Evolutionary conservation across 352 stramenopile species (phyloP), one percentile per base, ranked within the genome.

Genomic region (Phytophthora pini): DNA sequence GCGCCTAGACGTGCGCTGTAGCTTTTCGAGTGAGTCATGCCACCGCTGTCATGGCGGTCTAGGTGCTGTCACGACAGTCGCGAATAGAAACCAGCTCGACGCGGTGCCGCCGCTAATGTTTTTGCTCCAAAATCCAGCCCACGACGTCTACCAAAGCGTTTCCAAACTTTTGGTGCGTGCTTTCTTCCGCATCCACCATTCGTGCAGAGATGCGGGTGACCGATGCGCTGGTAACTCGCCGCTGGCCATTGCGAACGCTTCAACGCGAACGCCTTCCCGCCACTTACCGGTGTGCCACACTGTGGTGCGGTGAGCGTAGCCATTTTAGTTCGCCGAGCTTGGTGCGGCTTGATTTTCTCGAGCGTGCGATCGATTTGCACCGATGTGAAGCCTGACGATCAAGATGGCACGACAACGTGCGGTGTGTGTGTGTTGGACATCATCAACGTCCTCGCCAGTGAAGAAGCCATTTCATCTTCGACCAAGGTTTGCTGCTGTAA

Each of bases 171-270:
- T 54, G 13, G 13, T 49, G 29, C 53, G 61, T 63, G 52, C 52
- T 62, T 64, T 56, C 56, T 60, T 61, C 60, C 48, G 53, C 61
- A 64, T 63, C 61, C 55, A 65, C 61, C 20, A 51, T 57, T 36
- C 27, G 53, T 70, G 27, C 31, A 58, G 60, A 59, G 54, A 58
- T 54, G 39, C 58, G 40, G 38, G 17, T 46, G 5, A 15, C 12
- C n/a, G 17, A 49, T 51, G 40, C 40, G 52, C 11, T 60, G 52
- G 52, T 27, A 50, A 29, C 17, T 20, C 15, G 41, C 41, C 32
- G 44, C 31, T 48, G 43, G 52, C 13, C 39, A 47, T 48, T 15
- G 15, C 40, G 17, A 36, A 22, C 32, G 27, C 15, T 51, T 15
- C 46, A 52, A 26, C 24, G 29, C 32, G 12, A 39, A 39, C 32